phyloP scores from a whole-genome alignment of 176 grass and related monocot species.

The Carex kokanica region DNA sequence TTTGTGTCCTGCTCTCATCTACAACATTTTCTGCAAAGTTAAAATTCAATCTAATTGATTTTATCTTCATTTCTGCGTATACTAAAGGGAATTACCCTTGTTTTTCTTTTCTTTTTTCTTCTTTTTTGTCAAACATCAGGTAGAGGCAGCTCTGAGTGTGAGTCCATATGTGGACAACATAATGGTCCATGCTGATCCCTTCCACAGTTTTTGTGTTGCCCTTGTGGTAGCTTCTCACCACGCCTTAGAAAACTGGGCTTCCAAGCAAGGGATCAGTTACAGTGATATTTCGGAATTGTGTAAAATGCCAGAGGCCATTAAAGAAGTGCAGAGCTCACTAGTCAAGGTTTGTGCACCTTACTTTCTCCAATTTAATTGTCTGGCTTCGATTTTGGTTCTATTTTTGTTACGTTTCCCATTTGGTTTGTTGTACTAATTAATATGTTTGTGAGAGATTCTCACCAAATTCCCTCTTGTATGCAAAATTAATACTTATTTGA shows the following conservation, averaged over 20 bases:
- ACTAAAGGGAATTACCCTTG: neutral
- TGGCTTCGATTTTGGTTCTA: neutral
- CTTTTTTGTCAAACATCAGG: slow-evolving; percentile 35
- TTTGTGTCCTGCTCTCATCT: neutral
- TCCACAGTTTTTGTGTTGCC: slow-evolving; percentile 65
- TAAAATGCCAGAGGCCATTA: slow-evolving; percentile 61
- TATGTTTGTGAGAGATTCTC: neutral
- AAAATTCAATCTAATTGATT: neutral
- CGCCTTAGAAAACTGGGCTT: slow-evolving; percentile 69
- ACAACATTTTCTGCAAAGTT: neutral
- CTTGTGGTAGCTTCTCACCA: slow-evolving; percentile 49
- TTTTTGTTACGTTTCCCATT: neutral
- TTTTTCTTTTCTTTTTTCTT: neutral
- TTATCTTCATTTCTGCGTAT: neutral
- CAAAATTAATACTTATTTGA: neutral
- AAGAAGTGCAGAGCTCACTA: slow-evolving; percentile 76
- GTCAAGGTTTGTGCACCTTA: slow-evolving; percentile 43
- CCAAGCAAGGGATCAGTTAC: slow-evolving; percentile 45
- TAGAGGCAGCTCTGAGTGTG: slow-evolving; percentile 62
- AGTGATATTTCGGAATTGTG: slow-evolving; percentile 50
- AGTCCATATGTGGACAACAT: slow-evolving; percentile 78
- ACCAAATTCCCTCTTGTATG: neutral
- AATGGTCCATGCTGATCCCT: slow-evolving; percentile 86
- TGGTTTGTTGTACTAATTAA: neutral
- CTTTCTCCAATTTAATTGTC: neutral